Conservation (phyloP, 305 asterid species). For the Stenogyne calaminthoides region DNA sequence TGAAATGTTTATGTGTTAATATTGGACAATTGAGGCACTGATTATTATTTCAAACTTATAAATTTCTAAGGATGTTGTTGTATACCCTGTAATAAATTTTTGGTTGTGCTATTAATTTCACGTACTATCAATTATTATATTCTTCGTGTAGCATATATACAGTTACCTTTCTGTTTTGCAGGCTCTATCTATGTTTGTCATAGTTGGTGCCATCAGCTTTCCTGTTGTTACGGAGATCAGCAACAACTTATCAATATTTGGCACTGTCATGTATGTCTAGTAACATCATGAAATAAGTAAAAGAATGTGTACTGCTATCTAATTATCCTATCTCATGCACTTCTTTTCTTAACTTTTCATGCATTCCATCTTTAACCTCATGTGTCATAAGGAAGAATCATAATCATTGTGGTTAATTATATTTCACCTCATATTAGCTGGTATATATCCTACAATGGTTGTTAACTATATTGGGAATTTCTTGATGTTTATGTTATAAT, state of each 20-base stretch:
- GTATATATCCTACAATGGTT: neutral
- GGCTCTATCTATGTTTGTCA: constrained; percentile 75
- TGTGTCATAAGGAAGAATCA: neutral
- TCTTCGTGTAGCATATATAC: constrained; percentile 5
- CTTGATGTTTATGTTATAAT: neutral
- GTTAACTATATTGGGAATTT: neutral
- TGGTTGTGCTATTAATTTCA: neutral
- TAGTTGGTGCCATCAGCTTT: constrained; percentile 55
- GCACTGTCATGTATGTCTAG: constrained; percentile 62
- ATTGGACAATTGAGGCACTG: neutral
- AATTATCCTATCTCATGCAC: neutral
- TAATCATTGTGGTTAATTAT: neutral
- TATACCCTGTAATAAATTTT: neutral
- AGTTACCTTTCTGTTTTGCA: constrained; percentile 34
- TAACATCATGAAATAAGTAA: constrained; percentile 4
- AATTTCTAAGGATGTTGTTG: neutral
- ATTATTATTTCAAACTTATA: neutral
- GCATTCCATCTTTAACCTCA: neutral
- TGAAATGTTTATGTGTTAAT: neutral
- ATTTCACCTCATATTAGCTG: neutral
- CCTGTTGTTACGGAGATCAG: constrained; percentile 54
- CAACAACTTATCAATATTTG: constrained; percentile 62
- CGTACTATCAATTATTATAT: neutral
- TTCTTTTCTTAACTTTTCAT: constrained; percentile 9
- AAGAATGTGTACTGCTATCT: neutral